Percentiles rank a stretch among this genome's conserved stretches.
phyloP scores from a whole-genome alignment of 768 basidiomycete genomes.

The Leccinum subgranulosum region DNA sequence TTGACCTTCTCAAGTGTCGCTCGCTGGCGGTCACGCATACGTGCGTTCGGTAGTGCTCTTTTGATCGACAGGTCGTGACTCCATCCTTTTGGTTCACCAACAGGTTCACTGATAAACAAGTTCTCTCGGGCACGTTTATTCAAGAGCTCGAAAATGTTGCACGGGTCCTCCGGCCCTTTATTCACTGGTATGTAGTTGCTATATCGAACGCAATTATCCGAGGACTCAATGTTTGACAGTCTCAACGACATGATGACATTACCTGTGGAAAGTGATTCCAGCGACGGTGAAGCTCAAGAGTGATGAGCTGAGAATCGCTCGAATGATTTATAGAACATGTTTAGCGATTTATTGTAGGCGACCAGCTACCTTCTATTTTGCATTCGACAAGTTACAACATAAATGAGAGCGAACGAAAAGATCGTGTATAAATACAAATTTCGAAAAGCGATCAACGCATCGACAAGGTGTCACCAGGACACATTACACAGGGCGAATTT shows the following conservation, averaged over 20 bases:
- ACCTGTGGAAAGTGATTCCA: slow-evolving; percentile 27
- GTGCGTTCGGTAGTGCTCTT: slow-evolving; percentile 36
- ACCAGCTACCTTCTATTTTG: neutral
- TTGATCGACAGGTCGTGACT: slow-evolving; percentile 16
- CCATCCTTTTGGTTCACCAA: neutral
- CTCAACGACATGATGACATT: slow-evolving; percentile 73
- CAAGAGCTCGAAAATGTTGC: slow-evolving; percentile 55
- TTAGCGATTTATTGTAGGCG: neutral
- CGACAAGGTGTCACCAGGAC: slow-evolving; percentile 9
- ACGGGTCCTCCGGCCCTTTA: slow-evolving; percentile 64
- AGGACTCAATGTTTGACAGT: slow-evolving; percentile 32
- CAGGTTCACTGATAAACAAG: slow-evolving; percentile 76
- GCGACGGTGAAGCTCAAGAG: slow-evolving; percentile 4
- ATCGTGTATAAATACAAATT: neutral
- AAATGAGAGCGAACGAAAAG: neutral
- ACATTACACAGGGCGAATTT: neutral
- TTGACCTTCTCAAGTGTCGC: slow-evolving; percentile 86
- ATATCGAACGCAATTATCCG: neutral
- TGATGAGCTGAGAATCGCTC: slow-evolving; percentile 1
- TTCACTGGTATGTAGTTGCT: slow-evolving; percentile 58
- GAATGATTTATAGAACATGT: slow-evolving; percentile 4
- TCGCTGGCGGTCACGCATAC: slow-evolving; percentile 65
- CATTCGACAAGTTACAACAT: neutral
- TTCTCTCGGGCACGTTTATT: slow-evolving; percentile 61
- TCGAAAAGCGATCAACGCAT: slow-evolving; percentile 18